phyloP scores from a whole-genome alignment of 352 stramenopile species.

The Phytophthora chlamydospora region DNA sequence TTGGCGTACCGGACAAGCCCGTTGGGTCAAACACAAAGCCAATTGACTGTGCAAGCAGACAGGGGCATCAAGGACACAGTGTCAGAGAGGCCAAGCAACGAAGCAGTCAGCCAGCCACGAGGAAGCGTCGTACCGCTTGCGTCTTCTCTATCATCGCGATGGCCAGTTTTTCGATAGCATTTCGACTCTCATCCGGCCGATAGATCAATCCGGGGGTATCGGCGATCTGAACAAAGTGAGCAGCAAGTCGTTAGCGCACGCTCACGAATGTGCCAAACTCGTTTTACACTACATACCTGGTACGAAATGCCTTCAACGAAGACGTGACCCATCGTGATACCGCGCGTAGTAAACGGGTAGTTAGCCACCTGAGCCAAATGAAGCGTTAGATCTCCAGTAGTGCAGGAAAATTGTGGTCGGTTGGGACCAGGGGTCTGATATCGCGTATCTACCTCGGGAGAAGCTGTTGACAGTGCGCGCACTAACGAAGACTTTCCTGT shows the following conservation, averaged over 20 bases:
- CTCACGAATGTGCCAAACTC: neutral
- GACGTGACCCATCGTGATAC: conserved; percentile 89
- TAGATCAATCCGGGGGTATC: conserved; percentile 81
- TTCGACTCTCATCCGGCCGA: conserved; percentile 64
- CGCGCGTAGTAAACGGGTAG: conserved; percentile 88
- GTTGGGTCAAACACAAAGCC: conserved; percentile 89
- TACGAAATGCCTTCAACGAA: conserved; percentile 85
- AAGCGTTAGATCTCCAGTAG: conserved; percentile 3
- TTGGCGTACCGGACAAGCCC: conserved; percentile 62
- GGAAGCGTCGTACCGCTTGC: conserved; percentile 46
- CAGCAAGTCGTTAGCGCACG: conserved; percentile 7
- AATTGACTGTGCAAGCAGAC: conserved; percentile 52
- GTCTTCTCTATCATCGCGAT: conserved; percentile 83
- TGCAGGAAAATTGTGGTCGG: neutral
- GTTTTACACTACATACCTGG: conserved; percentile 45
- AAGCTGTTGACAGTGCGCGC: conserved; percentile 78
- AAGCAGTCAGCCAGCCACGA: neutral
- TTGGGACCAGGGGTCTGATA: neutral
- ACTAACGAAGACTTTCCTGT: conserved; percentile 87
- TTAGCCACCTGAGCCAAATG: conserved; percentile 70
- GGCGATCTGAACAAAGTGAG: conserved; percentile 62
- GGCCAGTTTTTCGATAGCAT: conserved; percentile 76
- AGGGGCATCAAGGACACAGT: conserved; percentile 7
- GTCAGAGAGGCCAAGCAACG: neutral
- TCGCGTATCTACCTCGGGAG: conserved; percentile 58